These are phyloP conservation scores for Suillus placidus DNA, from an alignment of 768 basidiomycete species.

Conservation along the genomic window DNA sequence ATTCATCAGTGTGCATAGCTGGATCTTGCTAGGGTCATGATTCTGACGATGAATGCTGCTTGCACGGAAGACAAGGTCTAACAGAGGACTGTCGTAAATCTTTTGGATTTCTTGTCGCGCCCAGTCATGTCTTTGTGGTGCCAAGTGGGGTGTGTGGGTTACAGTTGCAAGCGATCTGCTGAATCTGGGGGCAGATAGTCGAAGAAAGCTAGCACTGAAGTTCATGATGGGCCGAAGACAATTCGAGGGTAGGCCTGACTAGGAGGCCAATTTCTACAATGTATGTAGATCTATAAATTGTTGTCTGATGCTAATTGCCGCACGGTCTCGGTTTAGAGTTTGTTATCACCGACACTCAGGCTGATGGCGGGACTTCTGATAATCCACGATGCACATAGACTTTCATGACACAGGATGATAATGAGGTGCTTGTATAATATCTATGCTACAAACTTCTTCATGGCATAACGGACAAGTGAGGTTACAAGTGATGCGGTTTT, in stretches of 20 bases:
- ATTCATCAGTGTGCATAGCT: slow-evolving; percentile 97
- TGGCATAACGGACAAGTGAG: not conserved
- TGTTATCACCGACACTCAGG: not conserved
- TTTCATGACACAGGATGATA: not conserved
- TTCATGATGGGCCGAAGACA: not conserved
- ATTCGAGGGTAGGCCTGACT: not conserved
- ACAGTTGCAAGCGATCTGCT: slow-evolving; percentile 65
- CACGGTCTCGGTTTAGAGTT: not conserved
- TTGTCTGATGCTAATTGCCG: not conserved
- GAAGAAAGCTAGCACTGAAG: slow-evolving; percentile 3
- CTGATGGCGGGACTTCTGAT: not conserved
- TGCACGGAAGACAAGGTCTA: slow-evolving; percentile 88
- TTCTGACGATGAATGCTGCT: slow-evolving; percentile 82
- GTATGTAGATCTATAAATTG: slow-evolving; percentile 1
- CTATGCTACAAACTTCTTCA: not conserved
- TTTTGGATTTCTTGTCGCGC: slow-evolving; percentile 76
- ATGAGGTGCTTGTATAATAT: not conserved
- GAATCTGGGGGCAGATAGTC: slow-evolving; percentile 25
- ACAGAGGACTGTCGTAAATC: slow-evolving; percentile 83
- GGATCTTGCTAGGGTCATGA: slow-evolving; percentile 89
- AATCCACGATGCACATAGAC: not conserved
- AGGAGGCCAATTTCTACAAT: not conserved
- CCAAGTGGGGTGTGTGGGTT: slow-evolving; percentile 21
- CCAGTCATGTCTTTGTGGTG: slow-evolving; percentile 66
- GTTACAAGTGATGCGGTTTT: not conserved